These are phyloP conservation scores for Pseudogymnoascus sp. DNA, from an alignment of 2,329 filamentous ascomycete genomes.

Conservation along the genomic window DNA sequence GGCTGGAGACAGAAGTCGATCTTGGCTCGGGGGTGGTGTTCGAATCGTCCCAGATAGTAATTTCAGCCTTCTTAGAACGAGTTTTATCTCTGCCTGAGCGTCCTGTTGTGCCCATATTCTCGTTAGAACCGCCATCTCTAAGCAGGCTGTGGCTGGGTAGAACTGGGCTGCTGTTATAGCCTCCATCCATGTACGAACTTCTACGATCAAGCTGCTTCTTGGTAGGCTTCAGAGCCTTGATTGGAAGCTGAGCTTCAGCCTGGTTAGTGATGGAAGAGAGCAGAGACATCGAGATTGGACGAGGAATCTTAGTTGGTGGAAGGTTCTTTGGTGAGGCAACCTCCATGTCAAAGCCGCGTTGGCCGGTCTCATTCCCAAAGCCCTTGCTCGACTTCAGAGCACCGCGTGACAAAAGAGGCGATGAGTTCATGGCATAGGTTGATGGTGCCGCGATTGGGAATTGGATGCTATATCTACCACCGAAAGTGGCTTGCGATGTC, in stretches of 20 bases:
- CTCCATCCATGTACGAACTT: background rate
- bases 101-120: background rate
- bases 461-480: background rate
- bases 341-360: background rate
- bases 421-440: background rate
- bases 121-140: background rate
- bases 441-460: background rate
- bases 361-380: background rate
- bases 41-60: background rate
- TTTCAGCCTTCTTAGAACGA: background rate
- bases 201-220: background rate
- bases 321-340: background rate
- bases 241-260: background rate
- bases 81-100: background rate
- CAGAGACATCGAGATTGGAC: background rate
- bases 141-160: background rate
- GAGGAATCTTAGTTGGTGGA: background rate
- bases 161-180: background rate
- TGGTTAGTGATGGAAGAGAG: background rate
- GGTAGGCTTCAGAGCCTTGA: background rate
- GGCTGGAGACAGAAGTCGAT: background rate
- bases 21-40: background rate
- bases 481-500: conserved; percentile 7
- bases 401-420: background rate
- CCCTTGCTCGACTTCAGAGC: background rate